Base-by-base conservation (phyloP, 2,329 filamentous ascomycete genomes). In the Pseudogymnoascus sp. region DNA sequence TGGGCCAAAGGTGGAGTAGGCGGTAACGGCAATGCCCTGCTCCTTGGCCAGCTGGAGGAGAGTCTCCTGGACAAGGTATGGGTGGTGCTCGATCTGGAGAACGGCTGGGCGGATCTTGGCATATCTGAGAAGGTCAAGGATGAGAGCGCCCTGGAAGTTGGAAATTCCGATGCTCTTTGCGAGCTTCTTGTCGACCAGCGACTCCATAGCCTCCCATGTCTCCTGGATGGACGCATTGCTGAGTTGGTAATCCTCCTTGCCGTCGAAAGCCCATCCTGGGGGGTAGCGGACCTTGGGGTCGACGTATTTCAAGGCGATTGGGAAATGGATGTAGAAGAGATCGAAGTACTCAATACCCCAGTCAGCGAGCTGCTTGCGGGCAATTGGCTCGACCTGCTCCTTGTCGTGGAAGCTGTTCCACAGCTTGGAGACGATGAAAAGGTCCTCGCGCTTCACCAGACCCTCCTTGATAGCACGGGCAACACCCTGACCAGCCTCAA, bases 391-490 rank as follows among this genome's bases (percentile, higher is more conserved):
- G 65, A 93, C 89, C 68, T 83, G 82, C 68, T 93, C 86, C 68
- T 81, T 81, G 70, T 93, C 88, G 80, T 96, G 90, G 84, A 92
- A 96, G 67, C 86, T 87, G 79, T 93, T 92, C 91, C 92, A 96
- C 62, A 96, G 87, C 81, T 96, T 96, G 76, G 88, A 91, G 66
- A 92, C 89, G 72, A 96, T 86, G 84, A 96, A 96, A 73, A 96
- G 88, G 22, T 96, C 90, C 75, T 89, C 85, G 63, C 90, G 87
- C 79, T 87, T 91, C 68, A 92, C 89, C 62, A 93, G 75, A 43
- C 89, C 88, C 8, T 94, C 90, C 71, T 87, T 82, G 76, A 94
- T 90, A 70, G 90, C 90, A 67, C 88, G 87, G 63, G 86, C 84
- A 54, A 93, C 81, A 69, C 90, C 90, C 73, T 92, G 77, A 63